phyloP scores from a whole-genome alignment of 75 land plant species.

The Pinus tabuliformis region DNA sequence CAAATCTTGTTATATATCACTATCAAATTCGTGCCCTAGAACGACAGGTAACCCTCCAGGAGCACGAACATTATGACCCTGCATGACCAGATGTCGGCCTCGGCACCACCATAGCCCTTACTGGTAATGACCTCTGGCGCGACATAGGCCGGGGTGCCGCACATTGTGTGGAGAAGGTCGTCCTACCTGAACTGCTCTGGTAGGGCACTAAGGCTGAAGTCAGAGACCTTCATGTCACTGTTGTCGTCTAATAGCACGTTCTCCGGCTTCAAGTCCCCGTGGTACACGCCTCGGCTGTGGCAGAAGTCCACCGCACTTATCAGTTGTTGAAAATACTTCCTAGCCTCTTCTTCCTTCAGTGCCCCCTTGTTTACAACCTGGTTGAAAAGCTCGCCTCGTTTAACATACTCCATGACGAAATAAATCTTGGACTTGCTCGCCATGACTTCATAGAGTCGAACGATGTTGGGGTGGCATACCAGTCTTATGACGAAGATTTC shows the following conservation, averaged over 20 bases:
- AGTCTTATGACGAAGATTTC: conserved; percentile 49
- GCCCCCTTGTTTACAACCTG: conserved; percentile 9
- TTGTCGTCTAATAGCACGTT: conserved; percentile 34
- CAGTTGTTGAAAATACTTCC: conserved; percentile 58
- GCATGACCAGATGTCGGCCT: conserved; percentile 52
- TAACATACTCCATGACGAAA: conserved; percentile 55
- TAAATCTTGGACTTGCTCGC: conserved; percentile 59
- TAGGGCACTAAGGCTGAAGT: conserved; percentile 55
- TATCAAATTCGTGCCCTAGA: conserved; percentile 40
- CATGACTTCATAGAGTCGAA: conserved; percentile 56
- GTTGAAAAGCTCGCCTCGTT: conserved; percentile 39
- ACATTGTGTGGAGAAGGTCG: conserved; percentile 45
- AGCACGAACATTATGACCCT: conserved; percentile 49
- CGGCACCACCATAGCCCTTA: conserved; percentile 51
- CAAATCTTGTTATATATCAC: conserved; percentile 41
- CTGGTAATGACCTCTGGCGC: conserved; percentile 47
- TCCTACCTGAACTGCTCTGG: conserved; percentile 37
- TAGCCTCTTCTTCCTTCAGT: conserved; percentile 50
- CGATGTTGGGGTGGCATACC: conserved; percentile 48
- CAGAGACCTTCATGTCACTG: conserved; percentile 43
- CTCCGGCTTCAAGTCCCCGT: conserved; percentile 48
- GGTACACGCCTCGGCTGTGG: conserved; percentile 46
- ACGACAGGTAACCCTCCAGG: conserved; percentile 44
- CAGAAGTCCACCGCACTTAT: conserved; percentile 44
- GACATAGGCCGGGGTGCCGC: conserved; percentile 48